Evolutionary conservation across 805 yeast genomes (phyloP), one percentile per base, ranked within the genome.

Genomic region (Zygosaccharomyces lentus): DNA sequence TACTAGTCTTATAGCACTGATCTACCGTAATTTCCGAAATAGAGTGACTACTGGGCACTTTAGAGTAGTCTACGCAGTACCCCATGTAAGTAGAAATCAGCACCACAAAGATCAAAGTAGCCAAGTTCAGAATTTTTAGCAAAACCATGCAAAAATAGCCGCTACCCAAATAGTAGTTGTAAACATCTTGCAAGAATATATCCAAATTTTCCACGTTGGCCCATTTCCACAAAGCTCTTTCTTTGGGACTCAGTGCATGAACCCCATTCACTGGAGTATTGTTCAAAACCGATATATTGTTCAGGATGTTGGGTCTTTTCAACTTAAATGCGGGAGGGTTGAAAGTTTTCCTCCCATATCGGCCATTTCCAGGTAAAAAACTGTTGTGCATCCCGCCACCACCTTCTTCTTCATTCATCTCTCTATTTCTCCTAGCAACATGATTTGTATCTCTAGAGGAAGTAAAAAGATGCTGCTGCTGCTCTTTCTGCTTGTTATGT

Each of bases 121-220:
- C 62, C 52, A 91, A 68, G 53, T 88, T 95, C 39, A 84, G 74
- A 2, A 75, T 50, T 37, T 84, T 77, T 15, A 82, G 72, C 24
- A 88, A 62, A 9, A 87, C 63, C n/a, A 91, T 87, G 61, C 95
- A 87, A 39, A 75, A 73, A 47, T 83, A 75, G 0, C 99, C 99
- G 61, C 83, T 87, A 2, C 95, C 95, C 23, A 84, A 69, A 62
- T 86, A 93, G 61, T 89, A 93, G 41, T 75, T 74, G 65, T 93
- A 93, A 9, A 90, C 77, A 55, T 91, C 95, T 43, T 80, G 80
- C 15, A 93, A 70, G 57, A 91, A 93, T 37, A 80, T 76, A 67
- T 93, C 99, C 63, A 93, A 74, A 64, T 93, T 93, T 54, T 86
- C 87, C 19, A 93, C 87, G 58, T 93, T 93, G 1, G 98, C 96